Evolutionary conservation across 176 grass and related monocot genomes (phyloP), one percentile per base, ranked within the genome.

Genomic region (Canna indica): DNA sequence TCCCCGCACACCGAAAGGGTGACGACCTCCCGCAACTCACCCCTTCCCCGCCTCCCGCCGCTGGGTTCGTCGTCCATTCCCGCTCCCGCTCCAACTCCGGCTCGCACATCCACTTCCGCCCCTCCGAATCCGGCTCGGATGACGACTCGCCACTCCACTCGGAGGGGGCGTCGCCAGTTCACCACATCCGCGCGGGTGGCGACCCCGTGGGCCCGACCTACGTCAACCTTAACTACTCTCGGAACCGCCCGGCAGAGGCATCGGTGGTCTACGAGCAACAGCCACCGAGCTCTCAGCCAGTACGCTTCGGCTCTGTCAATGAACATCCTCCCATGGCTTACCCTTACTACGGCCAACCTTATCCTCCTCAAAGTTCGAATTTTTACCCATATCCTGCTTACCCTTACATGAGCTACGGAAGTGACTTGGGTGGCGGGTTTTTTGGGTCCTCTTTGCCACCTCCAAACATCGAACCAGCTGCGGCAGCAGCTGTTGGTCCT

Each of bases 1-100:
- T 94, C 20, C 90, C 90, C 3, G 30, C 28, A 3, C 73, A 83
- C 0, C 75, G 90, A 9, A 99, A 99, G 79, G 84, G 86, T 4
- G 84, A 93, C 63, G 77, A 76, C 3, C 74, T 87, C 1, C 84
- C 86, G 1, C 79, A 71, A 18, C 76, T 75, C 0, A 80, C 84
- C 2, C 72, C 70, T 2, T 29, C 64, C 2, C 73, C 75, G 20
- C 27, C 57, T 31, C 46, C 82, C 33, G 32, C 34, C 0, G 33
- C 79, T 0, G 50, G 68, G 45, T 67, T 73, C 7, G 73, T 73
- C 20, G 76, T 20, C 5, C 60, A 68, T 60, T 66, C n/a, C 57
- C 65, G 30, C 58, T 68, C 71, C 31, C 64, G 24, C 65, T 75
- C 60, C 61, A 28, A 60, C 71, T 77, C 83, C 48, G 71, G 35